Conservation (phyloP, 1,139 yeast genomes). For the Magnusiomyces suaveolens region DNA sequence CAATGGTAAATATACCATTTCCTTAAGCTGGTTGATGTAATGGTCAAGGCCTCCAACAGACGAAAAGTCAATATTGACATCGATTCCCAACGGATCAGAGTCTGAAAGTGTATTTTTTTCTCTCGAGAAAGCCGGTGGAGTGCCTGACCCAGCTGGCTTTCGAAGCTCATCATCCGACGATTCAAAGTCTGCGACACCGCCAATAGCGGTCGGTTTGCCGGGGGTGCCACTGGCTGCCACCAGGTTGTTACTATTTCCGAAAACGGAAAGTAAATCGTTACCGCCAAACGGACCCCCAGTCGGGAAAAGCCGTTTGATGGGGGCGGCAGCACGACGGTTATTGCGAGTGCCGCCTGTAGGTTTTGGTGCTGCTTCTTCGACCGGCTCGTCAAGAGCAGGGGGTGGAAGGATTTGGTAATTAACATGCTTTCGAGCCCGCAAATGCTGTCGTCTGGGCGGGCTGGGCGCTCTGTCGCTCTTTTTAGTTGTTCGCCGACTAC, state of each 20-base stretch:
- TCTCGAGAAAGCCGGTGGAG: constrained; percentile 33
- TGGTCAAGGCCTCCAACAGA: constrained; percentile 89
- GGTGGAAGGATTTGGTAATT: constrained; percentile 89
- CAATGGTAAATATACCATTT: constrained; percentile 92
- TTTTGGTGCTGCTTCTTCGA: constrained; percentile 14
- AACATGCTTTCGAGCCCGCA: constrained; percentile 68
- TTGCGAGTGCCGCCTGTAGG: constrained; percentile 19
- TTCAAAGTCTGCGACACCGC: constrained; percentile 50
- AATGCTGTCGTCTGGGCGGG: constrained; percentile 46
- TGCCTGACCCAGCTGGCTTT: constrained; percentile 32
- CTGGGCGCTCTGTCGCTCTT: neutral
- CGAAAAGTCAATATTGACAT: constrained; percentile 81
- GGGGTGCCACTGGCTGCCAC: constrained; percentile 65
- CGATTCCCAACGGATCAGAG: constrained; percentile 90
- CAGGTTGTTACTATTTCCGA: constrained; percentile 71
- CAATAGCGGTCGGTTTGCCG: constrained; percentile 40
- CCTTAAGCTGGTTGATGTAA: constrained; percentile 85
- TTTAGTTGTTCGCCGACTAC: constrained; percentile 27
- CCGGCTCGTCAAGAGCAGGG: constrained; percentile 39
- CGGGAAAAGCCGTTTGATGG: constrained; percentile 24
- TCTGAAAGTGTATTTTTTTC: constrained; percentile 54
- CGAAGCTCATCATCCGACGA: constrained; percentile 51
- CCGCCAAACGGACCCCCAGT: constrained; percentile 32
- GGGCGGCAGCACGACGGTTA: constrained; percentile 21
- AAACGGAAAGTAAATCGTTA: constrained; percentile 90